A percentile compares a stretch with the other conserved stretches of the same genome.
phyloP scores from a whole-genome alignment of 2,329 filamentous ascomycete genomes.

The Trichoderma polysporum region DNA sequence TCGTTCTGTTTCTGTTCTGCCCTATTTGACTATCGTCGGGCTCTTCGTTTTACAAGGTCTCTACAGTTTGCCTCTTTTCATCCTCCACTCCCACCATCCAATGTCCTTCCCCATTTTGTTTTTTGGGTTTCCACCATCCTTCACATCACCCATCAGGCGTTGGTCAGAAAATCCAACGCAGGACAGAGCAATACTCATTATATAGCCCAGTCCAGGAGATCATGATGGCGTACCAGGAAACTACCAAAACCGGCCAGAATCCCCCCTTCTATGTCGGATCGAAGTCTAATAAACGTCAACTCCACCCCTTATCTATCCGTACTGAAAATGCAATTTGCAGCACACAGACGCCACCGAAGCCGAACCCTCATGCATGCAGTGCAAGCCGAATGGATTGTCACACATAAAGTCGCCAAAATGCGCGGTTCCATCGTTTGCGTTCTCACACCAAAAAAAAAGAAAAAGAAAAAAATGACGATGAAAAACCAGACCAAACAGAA shows the following conservation, averaged over 20 bases:
- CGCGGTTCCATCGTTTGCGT: constrained; percentile 20
- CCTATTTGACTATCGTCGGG: background rate
- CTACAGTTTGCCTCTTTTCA: constrained; percentile 5
- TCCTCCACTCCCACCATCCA: constrained; percentile 15
- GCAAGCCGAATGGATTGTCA: constrained; percentile 24
- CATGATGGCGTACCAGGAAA: constrained; percentile 33
- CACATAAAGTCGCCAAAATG: constrained; percentile 6
- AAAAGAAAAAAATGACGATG: constrained; percentile 29
- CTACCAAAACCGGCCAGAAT: constrained; percentile 30
- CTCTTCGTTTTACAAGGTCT: constrained; percentile 4
- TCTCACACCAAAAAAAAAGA: constrained; percentile 21
- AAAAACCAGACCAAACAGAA: constrained; percentile 29
- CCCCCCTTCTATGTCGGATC: constrained; percentile 40
- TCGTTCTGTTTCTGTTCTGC: background rate
- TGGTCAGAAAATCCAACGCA: constrained; percentile 21
- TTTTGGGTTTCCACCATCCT: constrained; percentile 11
- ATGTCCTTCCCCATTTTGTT: constrained; percentile 5
- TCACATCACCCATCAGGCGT: constrained; percentile 19
- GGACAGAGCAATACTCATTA: constrained; percentile 35
- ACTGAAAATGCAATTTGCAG: constrained; percentile 37
- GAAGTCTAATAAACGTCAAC: constrained; percentile 42
- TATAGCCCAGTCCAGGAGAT: constrained; percentile 38
- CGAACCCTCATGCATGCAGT: constrained; percentile 33
- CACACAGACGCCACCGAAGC: constrained; percentile 31
- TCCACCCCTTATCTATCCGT: constrained; percentile 39